Evolutionary conservation across 2,329 filamentous ascomycete species (phyloP), one percentile per base, ranked within the genome.

Genomic region (Fusarium sp.): DNA sequence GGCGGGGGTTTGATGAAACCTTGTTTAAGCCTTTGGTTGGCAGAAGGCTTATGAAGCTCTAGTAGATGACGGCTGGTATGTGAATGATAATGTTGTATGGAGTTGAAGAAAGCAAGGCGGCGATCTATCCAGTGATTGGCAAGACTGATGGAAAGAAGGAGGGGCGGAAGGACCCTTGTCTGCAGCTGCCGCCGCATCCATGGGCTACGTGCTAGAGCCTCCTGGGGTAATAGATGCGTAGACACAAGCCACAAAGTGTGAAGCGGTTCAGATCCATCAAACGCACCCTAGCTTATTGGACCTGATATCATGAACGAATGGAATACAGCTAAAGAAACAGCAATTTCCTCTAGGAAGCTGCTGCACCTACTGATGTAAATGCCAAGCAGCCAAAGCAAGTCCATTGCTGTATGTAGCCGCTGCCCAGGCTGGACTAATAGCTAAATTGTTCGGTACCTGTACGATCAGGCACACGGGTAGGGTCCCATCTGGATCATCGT

Each of bases 401-500:
- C 17, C 35, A 24, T 14, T 8, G 13, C 9, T 20, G 20, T n/a
- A 24, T 33, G 35, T 22, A 32, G 14, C 33, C 32, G 40, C 52
- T 19, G 20, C 40, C 45, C 10, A 30, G 28, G 9, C 28, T 10
- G 26, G 26, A 26, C 5, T 13, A 13, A 22, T 22, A 22, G 22
- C 22, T 6, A 22, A 13, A 30, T 10, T 5, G 28, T 30, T 30
- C 28, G 9, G 28, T 13, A 28, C 2, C 9, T 11, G 28, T 11
- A 28, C 28, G 28, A 11, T 28, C 4, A 28, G 8, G 26, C n/a
- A n/a, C 3, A 28, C 26, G 3, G 28, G 9, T 28, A 28, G 28
- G 28, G 28, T 28, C 28, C 28, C 28, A 13, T 30, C 28, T 30
- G 26, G 68, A 72, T 54, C 58, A 67, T 68, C 71, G 60, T 68